Percentiles rank a stretch among this genome's conserved stretches.
Conservation (phyloP, 1,284 basidiomycete species). For the Rhodotorula sp. region DNA sequence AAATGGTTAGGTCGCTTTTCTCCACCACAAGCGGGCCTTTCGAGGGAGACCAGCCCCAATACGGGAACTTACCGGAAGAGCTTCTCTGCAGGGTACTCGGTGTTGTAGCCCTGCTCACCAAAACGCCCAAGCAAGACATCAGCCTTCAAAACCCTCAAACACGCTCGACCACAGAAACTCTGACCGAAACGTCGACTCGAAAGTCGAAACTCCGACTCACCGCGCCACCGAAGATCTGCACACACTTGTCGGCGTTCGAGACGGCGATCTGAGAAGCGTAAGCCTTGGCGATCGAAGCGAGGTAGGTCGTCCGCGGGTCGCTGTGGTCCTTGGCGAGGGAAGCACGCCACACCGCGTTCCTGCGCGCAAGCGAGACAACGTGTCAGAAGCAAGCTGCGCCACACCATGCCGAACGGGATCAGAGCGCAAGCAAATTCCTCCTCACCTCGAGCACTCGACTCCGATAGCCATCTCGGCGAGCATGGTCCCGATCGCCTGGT, state of each 20-base stretch:
- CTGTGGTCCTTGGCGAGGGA: constrained; percentile 57
- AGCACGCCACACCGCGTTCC: constrained; percentile 53
- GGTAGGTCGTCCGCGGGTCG: constrained; percentile 55
- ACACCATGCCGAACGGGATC: no score
- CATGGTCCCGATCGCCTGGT: constrained; percentile 58
- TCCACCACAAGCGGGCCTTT: neutral
- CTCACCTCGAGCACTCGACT: constrained; percentile 20
- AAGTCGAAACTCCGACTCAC: neutral
- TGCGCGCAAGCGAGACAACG: constrained; percentile 49
- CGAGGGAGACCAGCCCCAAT: neutral
- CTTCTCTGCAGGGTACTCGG: constrained; percentile 59
- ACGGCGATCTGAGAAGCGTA: constrained; percentile 54
- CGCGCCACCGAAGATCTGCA: constrained; percentile 51
- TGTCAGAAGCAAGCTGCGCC: no score
- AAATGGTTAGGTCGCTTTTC: neutral
- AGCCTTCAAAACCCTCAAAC: neutral
- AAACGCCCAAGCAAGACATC: neutral
- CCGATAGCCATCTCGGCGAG: constrained; percentile 60
- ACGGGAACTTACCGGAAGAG: constrained; percentile 47
- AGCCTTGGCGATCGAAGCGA: constrained; percentile 58
- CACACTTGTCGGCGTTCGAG: constrained; percentile 55
- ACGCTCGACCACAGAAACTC: neutral
- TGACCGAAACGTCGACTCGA: neutral
- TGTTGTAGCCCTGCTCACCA: constrained; percentile 51
- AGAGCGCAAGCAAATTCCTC: neutral